Base-by-base conservation (phyloP, 2,329 filamentous ascomycete genomes). In the Aureobasidium sp. region DNA sequence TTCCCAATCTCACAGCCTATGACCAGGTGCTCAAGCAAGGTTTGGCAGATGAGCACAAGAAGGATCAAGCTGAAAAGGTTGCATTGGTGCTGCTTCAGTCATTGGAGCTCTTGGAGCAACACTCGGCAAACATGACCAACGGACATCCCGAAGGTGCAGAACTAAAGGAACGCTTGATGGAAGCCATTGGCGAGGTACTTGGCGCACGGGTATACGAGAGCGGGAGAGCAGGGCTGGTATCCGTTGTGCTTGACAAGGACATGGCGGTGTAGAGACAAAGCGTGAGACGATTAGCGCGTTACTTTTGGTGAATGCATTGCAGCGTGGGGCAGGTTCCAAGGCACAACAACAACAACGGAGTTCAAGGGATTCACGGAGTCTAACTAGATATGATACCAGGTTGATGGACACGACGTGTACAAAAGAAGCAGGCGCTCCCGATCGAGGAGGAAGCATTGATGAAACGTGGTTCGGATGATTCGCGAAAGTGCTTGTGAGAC, bases 1-100 rank as follows among this genome's bases (percentile, higher is more conserved):
- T 90, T 22, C 86, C 86, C 0, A 89, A 88, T 65, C 75, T 89
- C 27, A 82, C 80, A 62, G 78, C 82, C 0, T 90, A 87, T 69
- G 84, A 87, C 56, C 79, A 79, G 19, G 76, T 88, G 12, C 75
- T 89, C 6, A 77, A 78, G 47, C 82, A 85, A 62, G 81, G 78
- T 2, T 69, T 82, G 50, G 77, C 78, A 19, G 82, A 84, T 58
- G 77, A 80, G n/a, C 72, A 76, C 24, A 82, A 79, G 66, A 81
- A 78, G 62, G 76, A 79, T 7, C 84, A 87, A 64, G 82, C 84
- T 0, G 82, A 86, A 66, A 81, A 81, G 68, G 81, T 89, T 1
- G 73, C 87, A 15, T 75, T 70, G 6, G 81, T 82, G 2, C 75
- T 90, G 17, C 70, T 88, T 35, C 77, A 77, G 58, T 80, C 82